Conservation (phyloP, 805 yeast species). For the Candida sanyiensis region DNA sequence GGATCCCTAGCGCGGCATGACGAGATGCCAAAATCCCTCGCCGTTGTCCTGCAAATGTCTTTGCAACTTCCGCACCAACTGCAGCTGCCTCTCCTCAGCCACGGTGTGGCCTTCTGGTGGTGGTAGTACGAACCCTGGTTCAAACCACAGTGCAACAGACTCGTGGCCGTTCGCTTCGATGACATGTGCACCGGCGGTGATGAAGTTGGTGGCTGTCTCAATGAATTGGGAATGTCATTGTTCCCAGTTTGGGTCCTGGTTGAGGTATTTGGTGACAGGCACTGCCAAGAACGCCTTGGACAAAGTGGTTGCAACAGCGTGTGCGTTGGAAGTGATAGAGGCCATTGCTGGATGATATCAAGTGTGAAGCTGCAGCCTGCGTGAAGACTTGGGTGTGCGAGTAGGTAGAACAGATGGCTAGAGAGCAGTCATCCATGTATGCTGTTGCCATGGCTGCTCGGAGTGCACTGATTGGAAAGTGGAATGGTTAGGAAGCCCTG, state of each 20-base stretch:
- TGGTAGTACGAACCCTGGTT: not conserved
- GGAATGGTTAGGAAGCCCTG: no score
- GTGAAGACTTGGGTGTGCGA: no score
- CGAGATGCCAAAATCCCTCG: slow-evolving; percentile 15
- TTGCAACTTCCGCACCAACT: no score
- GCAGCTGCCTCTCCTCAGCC: no score
- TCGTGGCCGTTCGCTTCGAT: slow-evolving; percentile 2
- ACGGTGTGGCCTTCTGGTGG: not conserved
- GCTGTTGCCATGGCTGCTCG: no score
- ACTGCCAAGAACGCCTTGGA: slow-evolving; percentile 1
- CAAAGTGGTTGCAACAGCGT: not conserved
- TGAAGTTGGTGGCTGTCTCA: not conserved
- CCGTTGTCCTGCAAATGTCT: slow-evolving; percentile 11
- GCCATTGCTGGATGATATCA: not conserved
- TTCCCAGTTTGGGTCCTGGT: not conserved
- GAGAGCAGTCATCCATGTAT: no score
- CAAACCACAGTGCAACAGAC: slow-evolving; percentile 4
- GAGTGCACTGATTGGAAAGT: no score
- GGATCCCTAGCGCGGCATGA: slow-evolving; percentile 16
- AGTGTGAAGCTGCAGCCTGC: no score
- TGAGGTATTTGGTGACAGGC: not conserved
- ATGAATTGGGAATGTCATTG: not conserved
- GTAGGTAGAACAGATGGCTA: no score
- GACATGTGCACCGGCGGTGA: not conserved
- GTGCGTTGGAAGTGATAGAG: not conserved